Conservation (phyloP, 208 protist genomes). For the Trypanosoma cruzi region DNA sequence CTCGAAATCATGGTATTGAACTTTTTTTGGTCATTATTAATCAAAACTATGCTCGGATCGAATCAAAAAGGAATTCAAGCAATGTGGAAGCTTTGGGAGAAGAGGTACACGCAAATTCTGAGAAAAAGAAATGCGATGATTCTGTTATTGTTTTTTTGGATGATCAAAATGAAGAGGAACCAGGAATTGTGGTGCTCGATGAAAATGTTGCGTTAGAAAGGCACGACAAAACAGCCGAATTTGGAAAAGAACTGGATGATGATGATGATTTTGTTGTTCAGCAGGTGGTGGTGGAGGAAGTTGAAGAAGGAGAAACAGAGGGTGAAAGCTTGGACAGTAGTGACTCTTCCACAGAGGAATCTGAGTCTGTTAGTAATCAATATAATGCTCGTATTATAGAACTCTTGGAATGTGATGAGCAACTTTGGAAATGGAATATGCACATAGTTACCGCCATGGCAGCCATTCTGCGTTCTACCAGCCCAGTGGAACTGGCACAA, state of each 20-base stretch:
- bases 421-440: slow-evolving; percentile 86
- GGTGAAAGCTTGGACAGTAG: neutral
- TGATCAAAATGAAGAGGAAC: slow-evolving; percentile 20
- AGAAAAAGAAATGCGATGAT: slow-evolving; percentile 4
- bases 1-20: slow-evolving; percentile 82
- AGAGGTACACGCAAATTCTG: neutral
- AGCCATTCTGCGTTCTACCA: slow-evolving; percentile 55
- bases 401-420: slow-evolving; percentile 77
- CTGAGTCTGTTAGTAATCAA: slow-evolving; percentile 26
- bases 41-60: slow-evolving; percentile 72
- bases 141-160: slow-evolving; percentile 9
- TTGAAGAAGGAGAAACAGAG: slow-evolving; percentile 19
- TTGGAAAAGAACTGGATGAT: slow-evolving; percentile 1
- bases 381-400: slow-evolving; percentile 55
- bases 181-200: neutral
- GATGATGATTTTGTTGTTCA: too few species aligned
- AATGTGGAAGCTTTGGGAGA: neutral
- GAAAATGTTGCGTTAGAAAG: neutral
- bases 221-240: neutral
- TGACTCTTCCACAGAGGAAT: slow-evolving; percentile 7
- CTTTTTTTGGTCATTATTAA: slow-evolving; percentile 84
- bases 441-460: slow-evolving; percentile 60
- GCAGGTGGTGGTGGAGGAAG: slow-evolving; percentile 11
- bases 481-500: slow-evolving; percentile 57
- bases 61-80: slow-evolving; percentile 26